phyloP scores from a whole-genome alignment of 2,329 filamentous ascomycete species.

The Alternaria rosae region DNA sequence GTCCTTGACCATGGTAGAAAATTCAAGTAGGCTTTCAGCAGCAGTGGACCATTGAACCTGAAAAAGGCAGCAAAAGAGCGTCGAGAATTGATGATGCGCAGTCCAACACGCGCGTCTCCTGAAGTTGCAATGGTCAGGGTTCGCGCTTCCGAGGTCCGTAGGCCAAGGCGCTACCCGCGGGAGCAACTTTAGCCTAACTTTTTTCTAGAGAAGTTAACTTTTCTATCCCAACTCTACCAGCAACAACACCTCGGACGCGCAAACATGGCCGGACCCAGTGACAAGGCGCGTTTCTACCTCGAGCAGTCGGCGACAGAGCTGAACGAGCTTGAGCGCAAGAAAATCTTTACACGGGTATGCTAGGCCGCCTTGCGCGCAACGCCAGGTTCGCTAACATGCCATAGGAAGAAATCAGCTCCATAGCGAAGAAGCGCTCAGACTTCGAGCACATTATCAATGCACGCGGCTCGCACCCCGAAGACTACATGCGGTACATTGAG shows the following conservation, averaged over 20 bases:
- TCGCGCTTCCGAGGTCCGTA: constrained; percentile 25
- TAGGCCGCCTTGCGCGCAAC: background rate
- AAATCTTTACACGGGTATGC: constrained; percentile 80
- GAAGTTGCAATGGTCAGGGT: constrained; percentile 34
- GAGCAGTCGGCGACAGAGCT: constrained; percentile 92
- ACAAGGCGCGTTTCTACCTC: constrained; percentile 94
- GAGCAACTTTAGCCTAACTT: constrained; percentile 24
- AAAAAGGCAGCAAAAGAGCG: constrained; percentile 39
- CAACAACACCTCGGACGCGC: constrained; percentile 18
- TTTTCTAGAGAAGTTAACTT: constrained; percentile 28
- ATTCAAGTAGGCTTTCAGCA: constrained; percentile 8
- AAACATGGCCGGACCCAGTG: constrained; percentile 80
- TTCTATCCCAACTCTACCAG: constrained; percentile 24
- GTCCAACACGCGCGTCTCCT: constrained; percentile 36
- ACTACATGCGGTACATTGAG: constrained; percentile 84
- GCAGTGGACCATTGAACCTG: constrained; percentile 24
- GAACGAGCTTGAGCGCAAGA: constrained; percentile 89
- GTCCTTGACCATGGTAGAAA: constrained; percentile 63
- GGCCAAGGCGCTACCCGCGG: constrained; percentile 32
- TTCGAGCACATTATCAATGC: constrained; percentile 92
- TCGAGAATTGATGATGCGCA: constrained; percentile 27
- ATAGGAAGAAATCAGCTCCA: constrained; percentile 86
- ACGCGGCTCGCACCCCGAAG: constrained; percentile 72
- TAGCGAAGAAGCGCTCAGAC: constrained; percentile 88
- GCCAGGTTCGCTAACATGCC: constrained; percentile 9